phyloP scores from a whole-genome alignment of 2,329 filamentous ascomycete genomes.

The Neonectria punicea region DNA sequence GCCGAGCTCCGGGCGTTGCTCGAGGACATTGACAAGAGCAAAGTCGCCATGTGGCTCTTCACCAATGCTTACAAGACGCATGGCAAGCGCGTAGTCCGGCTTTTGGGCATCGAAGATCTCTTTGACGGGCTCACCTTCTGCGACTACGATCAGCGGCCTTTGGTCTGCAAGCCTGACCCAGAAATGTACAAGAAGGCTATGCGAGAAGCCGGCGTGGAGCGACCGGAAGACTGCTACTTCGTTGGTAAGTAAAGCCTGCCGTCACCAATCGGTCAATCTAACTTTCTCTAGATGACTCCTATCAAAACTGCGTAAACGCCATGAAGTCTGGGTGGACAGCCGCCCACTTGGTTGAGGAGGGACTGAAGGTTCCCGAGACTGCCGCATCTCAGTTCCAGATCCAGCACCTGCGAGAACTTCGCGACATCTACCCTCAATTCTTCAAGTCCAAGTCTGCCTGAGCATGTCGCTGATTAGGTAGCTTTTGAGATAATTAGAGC shows the following conservation, averaged over 20 bases:
- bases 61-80: constrained; percentile 97
- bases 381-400: constrained; percentile 81
- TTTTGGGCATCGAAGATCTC: constrained; percentile 85
- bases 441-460: constrained; percentile 69
- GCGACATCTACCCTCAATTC: constrained; percentile 81
- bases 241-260: constrained; percentile 72
- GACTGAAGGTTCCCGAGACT: constrained; percentile 68
- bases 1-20: constrained; percentile 79
- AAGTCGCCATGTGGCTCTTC: constrained; percentile 91
- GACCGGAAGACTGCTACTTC: constrained; percentile 83
- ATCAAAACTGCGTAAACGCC: constrained; percentile 81
- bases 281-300: constrained; percentile 78
- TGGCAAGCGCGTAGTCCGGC: constrained; percentile 80
- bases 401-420: constrained; percentile 78
- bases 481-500: background rate
- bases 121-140: constrained; percentile 98
- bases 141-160: constrained; percentile 78
- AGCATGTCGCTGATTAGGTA: background rate
- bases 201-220: constrained; percentile 78
- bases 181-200: constrained; percentile 92
- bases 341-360: constrained; percentile 85
- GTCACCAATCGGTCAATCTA: background rate
- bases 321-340: constrained; percentile 86
- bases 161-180: constrained; percentile 87
- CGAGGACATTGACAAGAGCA: constrained; percentile 81